Evolutionary conservation across 768 basidiomycete genomes (phyloP), one percentile per base, ranked within the genome.

Genomic region (Boletus subparvulus): DNA sequence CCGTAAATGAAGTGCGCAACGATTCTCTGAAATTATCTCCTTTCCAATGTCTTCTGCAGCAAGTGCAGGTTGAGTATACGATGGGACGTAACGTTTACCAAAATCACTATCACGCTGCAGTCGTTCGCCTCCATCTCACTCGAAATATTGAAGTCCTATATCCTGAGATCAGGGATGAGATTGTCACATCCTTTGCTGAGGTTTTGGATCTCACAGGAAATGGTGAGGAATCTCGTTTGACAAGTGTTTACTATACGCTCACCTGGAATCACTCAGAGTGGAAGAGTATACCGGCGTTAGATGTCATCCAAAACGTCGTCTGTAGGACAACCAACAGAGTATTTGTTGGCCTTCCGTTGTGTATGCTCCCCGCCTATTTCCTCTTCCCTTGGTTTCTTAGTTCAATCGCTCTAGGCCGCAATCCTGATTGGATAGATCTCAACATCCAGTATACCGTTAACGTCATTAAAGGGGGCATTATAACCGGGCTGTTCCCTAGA

Each of bases 331-430:
- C 69, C 50, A 81, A 79, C 60, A 75, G 83, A 17, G 48, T 75
- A 6, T 80, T 84, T 51, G 77, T 83, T 9, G 83, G 82, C 0
- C 63, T 74, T 26, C 79, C 80, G 11, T 47, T 79, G 2, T 83
- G 82, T 80, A 43, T 33, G 42, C 10, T 36, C 14, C 35, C 35
- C 13, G 13, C 9, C 3, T 19, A 3, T 9, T 4, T 5, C 14
- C 32, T 24, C 6, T 41, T 40, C 5, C 10, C 26, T 41, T 12
- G 14, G 13, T n/a, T 36, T 35, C 47, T 21, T 43, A 52, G 5
- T 33, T 17, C 8, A 54, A 75, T 26, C 6, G 0, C 9, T 46
- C 24, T 14, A 81, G 79, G 79, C 59, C 73, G 77, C 10, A 50
- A 80, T 44, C 58, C 67, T 3, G 74, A 73, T 7, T 80, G 76